A percentile compares a stretch with the other conserved stretches of the same genome.
phyloP scores from a whole-genome alignment of 257 asterid species.

The Scutellaria minor region DNA sequence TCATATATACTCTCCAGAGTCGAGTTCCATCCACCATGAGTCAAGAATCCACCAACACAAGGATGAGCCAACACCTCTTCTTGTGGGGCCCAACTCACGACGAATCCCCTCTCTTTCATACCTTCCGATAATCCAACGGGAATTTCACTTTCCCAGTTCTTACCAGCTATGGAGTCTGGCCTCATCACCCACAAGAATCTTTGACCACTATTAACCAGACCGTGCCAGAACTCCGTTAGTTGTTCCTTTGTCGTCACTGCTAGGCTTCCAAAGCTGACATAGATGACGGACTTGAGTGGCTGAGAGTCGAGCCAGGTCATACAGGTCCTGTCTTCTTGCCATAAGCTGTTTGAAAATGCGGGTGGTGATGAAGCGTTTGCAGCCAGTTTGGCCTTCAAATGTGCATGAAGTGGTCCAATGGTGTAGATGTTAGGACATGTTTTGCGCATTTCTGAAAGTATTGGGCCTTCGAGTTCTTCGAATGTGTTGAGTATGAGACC shows the following conservation, averaged over 20 bases:
- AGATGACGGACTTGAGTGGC: constrained; percentile 50
- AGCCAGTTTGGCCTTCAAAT: constrained; percentile 37
- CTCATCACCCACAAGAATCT: constrained; percentile 62
- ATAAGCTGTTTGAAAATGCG: constrained; percentile 40
- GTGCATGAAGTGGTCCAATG: constrained; percentile 70
- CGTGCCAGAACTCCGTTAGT: constrained; percentile 57
- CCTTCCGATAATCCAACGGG: constrained; percentile 34
- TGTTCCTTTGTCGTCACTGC: constrained; percentile 39
- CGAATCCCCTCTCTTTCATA: constrained; percentile 42
- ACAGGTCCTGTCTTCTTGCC: constrained; percentile 61
- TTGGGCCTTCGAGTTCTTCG: constrained; percentile 55
- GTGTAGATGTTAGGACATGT: constrained; percentile 57
- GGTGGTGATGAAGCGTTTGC: not conserved
- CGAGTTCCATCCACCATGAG: constrained; percentile 59
- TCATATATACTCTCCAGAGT: constrained; percentile 47
- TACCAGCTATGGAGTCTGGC: constrained; percentile 45
- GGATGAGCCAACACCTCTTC: constrained; percentile 47
- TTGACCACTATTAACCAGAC: constrained; percentile 63
- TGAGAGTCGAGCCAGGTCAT: constrained; percentile 64
- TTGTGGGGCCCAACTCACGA: constrained; percentile 58
- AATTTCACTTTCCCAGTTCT: constrained; percentile 10
- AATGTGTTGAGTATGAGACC: constrained; percentile 70
- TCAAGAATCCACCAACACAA: constrained; percentile 47
- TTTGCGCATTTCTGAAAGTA: constrained; percentile 46
- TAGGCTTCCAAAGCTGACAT: constrained; percentile 70